Percentiles rank a stretch among this genome's conserved stretches.
Conservation (phyloP, 495 filamentous ascomycete genomes). For the Xylaria longipes region DNA sequence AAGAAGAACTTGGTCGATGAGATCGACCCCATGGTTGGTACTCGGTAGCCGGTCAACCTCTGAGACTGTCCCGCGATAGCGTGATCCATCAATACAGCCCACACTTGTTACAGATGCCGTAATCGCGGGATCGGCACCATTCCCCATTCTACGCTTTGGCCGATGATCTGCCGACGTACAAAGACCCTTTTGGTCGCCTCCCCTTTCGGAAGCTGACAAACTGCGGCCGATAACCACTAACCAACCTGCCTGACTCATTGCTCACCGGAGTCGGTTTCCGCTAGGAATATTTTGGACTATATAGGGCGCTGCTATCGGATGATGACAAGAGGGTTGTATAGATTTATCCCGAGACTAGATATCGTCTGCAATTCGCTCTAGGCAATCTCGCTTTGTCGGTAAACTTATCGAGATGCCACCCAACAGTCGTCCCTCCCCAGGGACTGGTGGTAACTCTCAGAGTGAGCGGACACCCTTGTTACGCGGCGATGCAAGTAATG, state of each 20-base stretch:
- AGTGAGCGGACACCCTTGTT: conserved; percentile 37
- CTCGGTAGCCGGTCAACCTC: not conserved
- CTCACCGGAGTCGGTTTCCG: not conserved
- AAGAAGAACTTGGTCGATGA: not conserved
- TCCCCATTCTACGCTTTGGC: conserved; percentile 9
- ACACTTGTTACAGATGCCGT: too few relatives aligned
- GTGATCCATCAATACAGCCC: too few relatives aligned
- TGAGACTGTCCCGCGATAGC: not conserved
- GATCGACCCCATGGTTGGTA: not conserved
- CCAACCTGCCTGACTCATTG: conserved; percentile 1
- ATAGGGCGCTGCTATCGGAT: not conserved
- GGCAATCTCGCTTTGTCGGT: not conserved
- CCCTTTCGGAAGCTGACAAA: not conserved
- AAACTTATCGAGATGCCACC: conserved; percentile 5
- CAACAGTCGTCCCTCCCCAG: not conserved
- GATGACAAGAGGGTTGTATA: not conserved
- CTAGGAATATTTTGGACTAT: not conserved
- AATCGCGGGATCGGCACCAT: not conserved
- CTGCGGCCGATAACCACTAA: not conserved
- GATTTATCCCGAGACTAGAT: not conserved
- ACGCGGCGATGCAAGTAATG: conserved; percentile 24
- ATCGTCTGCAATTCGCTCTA: not conserved
- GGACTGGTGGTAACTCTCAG: not conserved
- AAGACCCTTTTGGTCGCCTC: not conserved
- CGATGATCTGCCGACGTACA: conserved; percentile 12